Conservation (phyloP, 176 grass and related monocot genomes). For the Carex pumila region DNA sequence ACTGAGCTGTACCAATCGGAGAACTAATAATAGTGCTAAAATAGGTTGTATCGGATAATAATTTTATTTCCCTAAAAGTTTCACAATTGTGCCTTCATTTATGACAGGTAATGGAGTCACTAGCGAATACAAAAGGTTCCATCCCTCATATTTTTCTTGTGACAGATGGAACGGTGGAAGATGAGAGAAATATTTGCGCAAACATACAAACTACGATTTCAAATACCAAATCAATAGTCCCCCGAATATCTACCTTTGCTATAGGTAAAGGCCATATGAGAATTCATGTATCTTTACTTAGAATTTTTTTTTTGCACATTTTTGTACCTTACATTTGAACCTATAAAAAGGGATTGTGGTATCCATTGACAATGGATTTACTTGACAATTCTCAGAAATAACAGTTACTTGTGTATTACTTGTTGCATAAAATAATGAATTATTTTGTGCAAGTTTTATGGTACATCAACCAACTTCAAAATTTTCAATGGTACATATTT, state of each 20-base stretch:
- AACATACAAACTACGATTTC: slow-evolving; percentile 40
- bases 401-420: not conserved
- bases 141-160: slow-evolving; percentile 92
- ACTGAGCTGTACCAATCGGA: not conserved
- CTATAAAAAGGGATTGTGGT: not conserved
- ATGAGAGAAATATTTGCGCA: slow-evolving; percentile 72
- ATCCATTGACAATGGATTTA: not conserved
- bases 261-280: slow-evolving; percentile 53
- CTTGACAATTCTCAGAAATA: not conserved
- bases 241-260: slow-evolving; percentile 88
- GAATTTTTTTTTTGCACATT: not conserved
- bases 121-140: slow-evolving; percentile 48
- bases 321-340: not conserved
- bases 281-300: not conserved
- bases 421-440: not conserved
- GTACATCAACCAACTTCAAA: not conserved
- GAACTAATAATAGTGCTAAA: not conserved
- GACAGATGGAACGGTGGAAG: slow-evolving; percentile 90
- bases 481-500: not conserved
- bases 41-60: not conserved
- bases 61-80: not conserved
- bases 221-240: slow-evolving; percentile 49
- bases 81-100: not conserved
- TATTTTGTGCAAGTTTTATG: not conserved
- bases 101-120: slow-evolving; percentile 60